A percentile compares a stretch with the other conserved stretches of the same genome.
phyloP scores from a whole-genome alignment of 352 stramenopile species.

The Thalassiosira livingstoniorum region DNA sequence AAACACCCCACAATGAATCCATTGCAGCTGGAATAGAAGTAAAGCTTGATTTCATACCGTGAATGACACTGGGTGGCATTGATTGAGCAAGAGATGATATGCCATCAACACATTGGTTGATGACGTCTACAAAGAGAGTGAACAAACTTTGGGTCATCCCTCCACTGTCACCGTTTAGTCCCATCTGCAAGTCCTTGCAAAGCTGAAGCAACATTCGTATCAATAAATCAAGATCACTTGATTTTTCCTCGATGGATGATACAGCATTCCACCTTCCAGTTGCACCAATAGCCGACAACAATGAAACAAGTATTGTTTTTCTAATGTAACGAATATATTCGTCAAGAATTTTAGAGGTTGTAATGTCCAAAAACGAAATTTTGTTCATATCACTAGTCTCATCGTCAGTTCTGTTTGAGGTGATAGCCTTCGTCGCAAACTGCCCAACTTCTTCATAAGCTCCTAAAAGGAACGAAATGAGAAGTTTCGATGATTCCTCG shows the following conservation, averaged over 20 bases:
- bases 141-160: constrained; percentile 38
- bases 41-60: constrained; percentile 31
- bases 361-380: constrained; percentile 42
- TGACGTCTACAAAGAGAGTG: constrained; percentile 37
- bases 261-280: constrained; percentile 7
- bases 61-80: constrained; percentile 25
- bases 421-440: constrained; percentile 14
- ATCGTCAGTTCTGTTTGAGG: not conserved
- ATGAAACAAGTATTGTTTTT: constrained; percentile 21
- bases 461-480: constrained; percentile 46
- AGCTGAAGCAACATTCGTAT: constrained; percentile 39
- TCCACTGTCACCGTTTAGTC: constrained; percentile 51
- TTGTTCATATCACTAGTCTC: not conserved
- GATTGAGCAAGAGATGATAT: constrained; percentile 25
- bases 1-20: constrained; percentile 47
- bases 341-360: constrained; percentile 41
- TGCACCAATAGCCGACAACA: constrained; percentile 19
- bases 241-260: constrained; percentile 27
- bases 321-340: constrained; percentile 35
- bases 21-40: constrained; percentile 35
- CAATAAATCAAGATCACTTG: constrained; percentile 31
- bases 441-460: constrained; percentile 19
- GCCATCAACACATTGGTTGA: constrained; percentile 48
- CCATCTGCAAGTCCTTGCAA: constrained; percentile 44
- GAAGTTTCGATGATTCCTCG: constrained; percentile 48